Evolutionary conservation across 1,284 basidiomycete genomes (phyloP).

Genomic region (Leucocoprinus gongylophorus): DNA sequence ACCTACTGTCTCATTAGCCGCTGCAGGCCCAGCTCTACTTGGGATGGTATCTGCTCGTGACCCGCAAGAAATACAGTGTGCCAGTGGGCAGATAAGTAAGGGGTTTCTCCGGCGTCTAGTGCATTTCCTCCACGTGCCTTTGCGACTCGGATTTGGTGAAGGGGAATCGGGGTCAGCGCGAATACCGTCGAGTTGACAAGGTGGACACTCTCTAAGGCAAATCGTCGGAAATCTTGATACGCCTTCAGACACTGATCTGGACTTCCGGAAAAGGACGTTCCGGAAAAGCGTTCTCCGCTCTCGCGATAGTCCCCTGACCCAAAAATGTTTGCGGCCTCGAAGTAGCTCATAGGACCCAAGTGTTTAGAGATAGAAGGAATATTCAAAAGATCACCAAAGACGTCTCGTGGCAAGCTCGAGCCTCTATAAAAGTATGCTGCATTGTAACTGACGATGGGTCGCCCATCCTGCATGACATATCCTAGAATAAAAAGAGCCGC

Average conservation of each 20-base stretch:
- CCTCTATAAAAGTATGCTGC: constrained; percentile 32
- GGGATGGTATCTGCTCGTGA: constrained; percentile 18
- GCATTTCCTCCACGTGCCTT: constrained; percentile 28
- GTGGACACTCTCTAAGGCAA: constrained; percentile 15
- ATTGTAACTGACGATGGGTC: constrained; percentile 18
- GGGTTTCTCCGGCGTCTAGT: constrained; percentile 28
- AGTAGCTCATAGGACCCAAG: constrained; percentile 28
- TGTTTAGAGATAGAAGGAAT: constrained; percentile 27
- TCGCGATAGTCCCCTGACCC: constrained; percentile 25
- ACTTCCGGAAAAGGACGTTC: constrained; percentile 9
- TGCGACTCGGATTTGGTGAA: constrained; percentile 29
- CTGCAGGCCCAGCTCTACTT: constrained; percentile 16
- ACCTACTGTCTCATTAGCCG: constrained; percentile 12
- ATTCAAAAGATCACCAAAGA: constrained; percentile 33
- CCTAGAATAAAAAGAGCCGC: constrained; percentile 11
- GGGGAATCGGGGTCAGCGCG: constrained; percentile 31
- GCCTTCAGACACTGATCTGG: constrained; percentile 24
- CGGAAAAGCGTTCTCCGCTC: constrained; percentile 26
- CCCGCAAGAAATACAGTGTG: constrained; percentile 15
- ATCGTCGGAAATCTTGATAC: constrained; percentile 19
- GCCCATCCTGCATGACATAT: constrained; percentile 12
- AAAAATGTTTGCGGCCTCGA: constrained; percentile 27
- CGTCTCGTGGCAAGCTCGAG: constrained; percentile 23
- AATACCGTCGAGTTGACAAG: constrained; percentile 20
- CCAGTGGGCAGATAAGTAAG: constrained; percentile 28